Evolutionary conservation across 139 green algal species (phyloP), one percentile per base, ranked within the genome.

Genomic region (Volvox africanus): DNA sequence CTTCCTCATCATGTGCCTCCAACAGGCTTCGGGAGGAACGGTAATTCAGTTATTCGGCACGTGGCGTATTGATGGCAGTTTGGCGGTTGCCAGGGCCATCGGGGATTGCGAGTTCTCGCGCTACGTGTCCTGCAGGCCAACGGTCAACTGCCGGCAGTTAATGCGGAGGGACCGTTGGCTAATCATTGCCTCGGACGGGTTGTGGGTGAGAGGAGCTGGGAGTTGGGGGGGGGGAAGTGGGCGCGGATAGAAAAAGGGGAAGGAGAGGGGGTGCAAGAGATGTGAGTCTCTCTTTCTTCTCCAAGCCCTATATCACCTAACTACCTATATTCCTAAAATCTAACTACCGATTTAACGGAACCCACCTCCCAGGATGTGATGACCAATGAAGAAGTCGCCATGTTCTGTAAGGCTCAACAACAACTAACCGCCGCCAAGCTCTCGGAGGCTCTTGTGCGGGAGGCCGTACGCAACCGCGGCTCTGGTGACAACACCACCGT

Each of bases 41-140:
- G 86, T 90, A 32, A 84, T 90, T 33, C 86, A 90, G 86, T 61
- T 90, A 32, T 90, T 90, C 13, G 86, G 86, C 86, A 90, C 86
- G 16, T 90, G 86, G 86, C 86, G 86, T 76, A 90, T 90, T 61
- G 86, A 90, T 20, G 86, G 86, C 86, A 85, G 75, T 50, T 73
- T 90, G 50, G 86, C 86, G 75, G 86, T 90, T 75, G 86, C 86
- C 28, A 55, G 86, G 5, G 86, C 86, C 73, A 90, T 90, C 55
- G 86, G 86, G 26, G 86, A 90, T 50, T 30, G 28, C 86, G 86
- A 90, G 36, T 90, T 90, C 50, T 26, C 26, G 1, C 73, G 75
- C 73, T 90, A 90, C 86, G 73, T 90, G 32, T 32, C 32, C 55
- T 35, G 30, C 75, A 55, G 55, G 13, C 86, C 86, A 22, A 85